phyloP scores from a whole-genome alignment of 805 yeast genomes.

The Starmera dryadoides region DNA sequence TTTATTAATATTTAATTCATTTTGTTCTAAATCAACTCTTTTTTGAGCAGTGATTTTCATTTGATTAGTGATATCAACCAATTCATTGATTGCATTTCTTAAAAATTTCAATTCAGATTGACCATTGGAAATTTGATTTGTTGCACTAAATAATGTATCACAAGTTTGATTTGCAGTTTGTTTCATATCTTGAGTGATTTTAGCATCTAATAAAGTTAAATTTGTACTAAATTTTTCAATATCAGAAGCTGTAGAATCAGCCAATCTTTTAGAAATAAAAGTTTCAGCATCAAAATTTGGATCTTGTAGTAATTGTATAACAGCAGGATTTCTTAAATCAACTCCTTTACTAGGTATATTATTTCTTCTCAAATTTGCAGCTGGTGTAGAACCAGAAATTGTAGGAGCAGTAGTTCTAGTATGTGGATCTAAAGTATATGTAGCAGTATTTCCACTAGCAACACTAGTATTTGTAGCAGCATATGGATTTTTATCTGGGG shows the following conservation, averaged over 20 bases:
- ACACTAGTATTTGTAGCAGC: no score
- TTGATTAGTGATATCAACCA: slow-evolving; percentile 52
- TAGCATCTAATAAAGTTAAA: slow-evolving; percentile 38
- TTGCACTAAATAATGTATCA: slow-evolving; percentile 50
- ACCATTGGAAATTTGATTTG: slow-evolving; percentile 54
- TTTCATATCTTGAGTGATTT: slow-evolving; percentile 52
- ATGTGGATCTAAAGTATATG: no score
- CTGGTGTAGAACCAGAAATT: not conserved
- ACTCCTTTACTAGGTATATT: slow-evolving; percentile 3
- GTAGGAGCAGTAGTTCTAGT: slow-evolving; percentile 1
- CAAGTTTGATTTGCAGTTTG: slow-evolving; percentile 54
- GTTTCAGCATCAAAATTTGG: slow-evolving; percentile 38
- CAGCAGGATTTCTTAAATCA: slow-evolving; percentile 16
- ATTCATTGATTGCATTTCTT: slow-evolving; percentile 50
- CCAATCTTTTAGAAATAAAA: slow-evolving; percentile 42
- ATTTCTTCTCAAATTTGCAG: not conserved
- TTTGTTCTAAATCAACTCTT: slow-evolving; percentile 38
- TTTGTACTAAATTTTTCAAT: slow-evolving; percentile 63
- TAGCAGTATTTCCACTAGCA: no score
- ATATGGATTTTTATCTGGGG: no score
- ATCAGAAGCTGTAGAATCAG: slow-evolving; percentile 62
- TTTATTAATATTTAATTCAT: slow-evolving; percentile 3
- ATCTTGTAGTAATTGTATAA: slow-evolving; percentile 28
- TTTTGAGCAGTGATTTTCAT: slow-evolving; percentile 57
- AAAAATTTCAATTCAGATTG: slow-evolving; percentile 56